Evolutionary conservation across 1,284 basidiomycete genomes (phyloP), one percentile per base, ranked within the genome.

Genomic region (Apiotrichum domesticum): DNA sequence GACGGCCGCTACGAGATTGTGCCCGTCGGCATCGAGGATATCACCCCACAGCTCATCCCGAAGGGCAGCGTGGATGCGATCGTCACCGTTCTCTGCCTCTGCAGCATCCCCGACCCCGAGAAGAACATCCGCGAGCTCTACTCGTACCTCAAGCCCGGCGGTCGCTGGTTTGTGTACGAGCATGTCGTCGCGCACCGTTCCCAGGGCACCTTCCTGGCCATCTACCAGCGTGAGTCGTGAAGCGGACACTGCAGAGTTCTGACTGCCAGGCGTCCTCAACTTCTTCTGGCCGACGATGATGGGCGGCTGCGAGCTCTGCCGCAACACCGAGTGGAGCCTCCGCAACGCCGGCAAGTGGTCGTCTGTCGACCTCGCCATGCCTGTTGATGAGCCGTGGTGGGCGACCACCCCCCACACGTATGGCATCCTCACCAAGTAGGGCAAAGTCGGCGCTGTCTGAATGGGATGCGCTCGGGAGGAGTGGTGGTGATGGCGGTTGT

Each of bases 111-210:
- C 11, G 57, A 62, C 15, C 60, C 52, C 1, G 55, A 56, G 35
- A 47, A 48, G 46, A 62, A 62, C 49, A 49, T 62, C 46, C 45
- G 46, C 39, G 60, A 56, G 54, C 60, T 62, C 9, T 62, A 62
- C 57, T 21, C 41, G 34, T 62, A 62, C 39, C 60, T 62, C 55
- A 58, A 58, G 34, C 60, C 60, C n/a, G 57, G 60, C 0, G 60
- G 60, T 9, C 44, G 46, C 10, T 62, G 60, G 60, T 62, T 50
- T 35, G 60, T 62, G 42, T 62, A 62, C 46, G 60, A 62, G 52
- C 60, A 62, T 15, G 60, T 62, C 37, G 43, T 41, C 15, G 35
- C 44, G 14, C 21, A 47, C 35, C 15, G n/a, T 6, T 37, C 47
- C 8, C 60, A 62, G 43, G 60, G 60, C 1, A 1, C 21, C 6